A percentile compares a stretch with the other conserved stretches of the same genome.
Evolutionary conservation across 2,329 filamentous ascomycete species (phyloP).

Genomic region (Coleophoma crateriformis): DNA sequence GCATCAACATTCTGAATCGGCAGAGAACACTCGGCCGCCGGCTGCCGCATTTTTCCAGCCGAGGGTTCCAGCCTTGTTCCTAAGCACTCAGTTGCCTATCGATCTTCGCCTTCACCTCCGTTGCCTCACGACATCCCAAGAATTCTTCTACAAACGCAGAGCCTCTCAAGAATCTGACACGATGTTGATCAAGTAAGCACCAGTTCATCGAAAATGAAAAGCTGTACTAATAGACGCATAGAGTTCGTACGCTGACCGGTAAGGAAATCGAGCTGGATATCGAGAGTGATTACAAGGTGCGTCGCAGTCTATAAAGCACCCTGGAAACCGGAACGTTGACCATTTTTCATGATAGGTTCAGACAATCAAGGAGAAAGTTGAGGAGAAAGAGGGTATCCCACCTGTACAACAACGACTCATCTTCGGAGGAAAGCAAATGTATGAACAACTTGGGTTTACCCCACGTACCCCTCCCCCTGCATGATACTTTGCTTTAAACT

Average conservation of each 20-base stretch:
- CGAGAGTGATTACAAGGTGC: slow-evolving; percentile 86
- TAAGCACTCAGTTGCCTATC: no score
- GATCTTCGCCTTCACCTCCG: no score
- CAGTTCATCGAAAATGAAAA: background rate
- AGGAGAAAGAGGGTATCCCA: slow-evolving; percentile 98
- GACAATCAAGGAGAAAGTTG: slow-evolving; percentile 97
- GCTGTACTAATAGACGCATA: slow-evolving; percentile 31
- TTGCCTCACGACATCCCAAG: no score
- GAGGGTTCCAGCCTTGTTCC: no score
- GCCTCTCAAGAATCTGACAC: slow-evolving; percentile 14
- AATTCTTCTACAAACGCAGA: no score
- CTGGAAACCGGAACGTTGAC: no score
- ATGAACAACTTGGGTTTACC: slow-evolving; percentile 23
- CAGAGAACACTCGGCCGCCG: no score
- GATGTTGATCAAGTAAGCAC: slow-evolving; percentile 45
- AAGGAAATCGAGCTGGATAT: slow-evolving; percentile 99
- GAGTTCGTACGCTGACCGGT: slow-evolving; percentile 94
- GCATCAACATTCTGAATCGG: no score
- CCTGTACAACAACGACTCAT: slow-evolving; percentile 95
- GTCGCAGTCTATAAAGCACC: background rate
- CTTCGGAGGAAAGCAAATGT: slow-evolving; percentile 98
- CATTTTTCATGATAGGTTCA: slow-evolving; percentile 55
- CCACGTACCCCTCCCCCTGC: slow-evolving; percentile 1
- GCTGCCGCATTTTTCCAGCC: no score
- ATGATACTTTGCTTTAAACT: no score